Conservation (phyloP, 2,329 filamentous ascomycete genomes). For the Pseudocercospora cruenta region DNA sequence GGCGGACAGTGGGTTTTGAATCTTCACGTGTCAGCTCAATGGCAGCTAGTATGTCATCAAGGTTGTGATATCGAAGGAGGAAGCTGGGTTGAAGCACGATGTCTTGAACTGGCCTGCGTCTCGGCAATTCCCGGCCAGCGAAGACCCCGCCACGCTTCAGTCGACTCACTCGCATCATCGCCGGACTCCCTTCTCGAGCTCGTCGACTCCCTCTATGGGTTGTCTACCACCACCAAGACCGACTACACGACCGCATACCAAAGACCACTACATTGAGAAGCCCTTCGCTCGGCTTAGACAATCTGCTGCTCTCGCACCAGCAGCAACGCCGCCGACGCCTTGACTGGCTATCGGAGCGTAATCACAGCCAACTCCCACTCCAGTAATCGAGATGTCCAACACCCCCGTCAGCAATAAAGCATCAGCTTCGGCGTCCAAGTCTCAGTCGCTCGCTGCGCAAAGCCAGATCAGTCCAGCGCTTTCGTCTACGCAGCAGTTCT, state of each 20-base stretch:
- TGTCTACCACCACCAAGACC: slow-evolving; percentile 13
- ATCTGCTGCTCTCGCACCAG: slow-evolving; percentile 11
- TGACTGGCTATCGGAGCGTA: slow-evolving; percentile 26
- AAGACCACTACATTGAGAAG: slow-evolving; percentile 9
- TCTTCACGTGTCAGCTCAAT: background rate
- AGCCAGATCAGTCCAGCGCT: slow-evolving; percentile 47
- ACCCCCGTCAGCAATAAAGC: slow-evolving; percentile 42
- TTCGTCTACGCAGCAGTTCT: slow-evolving; percentile 48
- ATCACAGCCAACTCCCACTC: background rate
- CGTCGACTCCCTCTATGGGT: slow-evolving; percentile 18
- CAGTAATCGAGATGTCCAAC: slow-evolving; percentile 45
- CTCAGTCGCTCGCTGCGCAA: slow-evolving; percentile 31
- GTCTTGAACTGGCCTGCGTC: background rate
- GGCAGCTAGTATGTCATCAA: background rate
- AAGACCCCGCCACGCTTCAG: slow-evolving; percentile 6
- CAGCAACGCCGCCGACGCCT: slow-evolving; percentile 26
- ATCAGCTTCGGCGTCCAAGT: slow-evolving; percentile 47
- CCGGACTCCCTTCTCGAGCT: slow-evolving; percentile 7
- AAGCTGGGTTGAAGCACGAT: background rate
- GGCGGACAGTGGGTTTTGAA: background rate
- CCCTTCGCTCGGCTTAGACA: slow-evolving; percentile 17
- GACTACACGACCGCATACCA: slow-evolving; percentile 16
- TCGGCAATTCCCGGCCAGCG: background rate
- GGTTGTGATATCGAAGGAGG: background rate
- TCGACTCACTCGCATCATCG: slow-evolving; percentile 13